Base-by-base conservation (phyloP, 1,284 basidiomycete genomes). In the Mycosarcoma maydis region DNA sequence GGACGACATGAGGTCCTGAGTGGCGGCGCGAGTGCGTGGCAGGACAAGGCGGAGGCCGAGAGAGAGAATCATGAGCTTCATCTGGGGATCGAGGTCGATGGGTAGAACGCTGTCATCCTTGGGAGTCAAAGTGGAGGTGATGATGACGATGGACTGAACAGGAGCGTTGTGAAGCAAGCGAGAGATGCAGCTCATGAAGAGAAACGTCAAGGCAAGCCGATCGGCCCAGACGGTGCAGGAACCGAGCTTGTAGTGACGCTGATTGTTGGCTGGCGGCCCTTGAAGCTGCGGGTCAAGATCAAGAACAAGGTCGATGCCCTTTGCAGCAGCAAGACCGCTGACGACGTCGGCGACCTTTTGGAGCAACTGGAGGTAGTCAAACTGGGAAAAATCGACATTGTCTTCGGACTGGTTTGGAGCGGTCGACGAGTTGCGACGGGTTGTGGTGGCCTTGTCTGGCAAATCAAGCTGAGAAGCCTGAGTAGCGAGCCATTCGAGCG, bases 271-370 rank as follows among this genome's bases (percentile, higher is more conserved):
- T 30, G 58, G 46, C 14, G 26, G 20, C 6, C 49, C 53, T 22
- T 55, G 39, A 2, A 61, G 50, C 40, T 58, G 36, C 7, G 60
- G 59, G 10, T 61, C 43, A 7, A 62, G 59, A 38, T 52, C 51
- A 34, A 75, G 50, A 9, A 73, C 61, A n/a, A 76, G 51, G 33
- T 76, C 69, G 34, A 75, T 65, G 39, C 50, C 67, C 43, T 53
- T 70, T 3, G 57, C 45, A 4, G 73, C 73, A 4, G 73, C 73
- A 6, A 69, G 42, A 27, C 73, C 73, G 24, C 67, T 64, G 23
- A 73, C 71, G 20, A 71, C 58, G 24, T 76, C 73, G 7, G 71
- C 71, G 3, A 61, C 61, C 37, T 71, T 66, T 36, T 76, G 73
- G 6, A 64, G 50, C 4, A 72, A 27, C 24, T 71, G 60, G 7